phyloP scores from a whole-genome alignment of 1,284 basidiomycete species.

The Malassezia sympodialis region DNA sequence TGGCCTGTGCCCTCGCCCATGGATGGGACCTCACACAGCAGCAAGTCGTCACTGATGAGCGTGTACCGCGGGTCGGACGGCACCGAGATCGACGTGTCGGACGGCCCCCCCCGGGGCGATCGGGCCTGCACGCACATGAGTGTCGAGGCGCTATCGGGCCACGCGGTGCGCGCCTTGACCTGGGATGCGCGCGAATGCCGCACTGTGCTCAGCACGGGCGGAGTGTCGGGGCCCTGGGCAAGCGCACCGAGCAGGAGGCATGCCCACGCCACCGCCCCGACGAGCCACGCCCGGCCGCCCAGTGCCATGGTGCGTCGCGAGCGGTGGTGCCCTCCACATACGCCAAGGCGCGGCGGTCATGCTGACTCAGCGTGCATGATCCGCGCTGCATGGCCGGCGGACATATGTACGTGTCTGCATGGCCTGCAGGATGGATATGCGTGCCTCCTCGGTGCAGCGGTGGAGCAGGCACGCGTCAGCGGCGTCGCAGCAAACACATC shows the following conservation, averaged over 20 bases:
- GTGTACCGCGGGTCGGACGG: constrained; percentile 7
- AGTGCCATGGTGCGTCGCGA: neutral
- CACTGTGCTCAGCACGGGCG: neutral
- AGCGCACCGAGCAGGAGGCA: neutral
- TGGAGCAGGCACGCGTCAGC: no score
- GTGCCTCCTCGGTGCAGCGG: neutral
- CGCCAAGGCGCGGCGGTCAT: neutral
- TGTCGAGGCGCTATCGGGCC: neutral
- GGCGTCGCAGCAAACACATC: no score
- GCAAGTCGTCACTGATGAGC: constrained; percentile 9
- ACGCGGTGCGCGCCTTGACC: neutral
- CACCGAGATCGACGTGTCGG: neutral
- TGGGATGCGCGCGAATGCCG: neutral
- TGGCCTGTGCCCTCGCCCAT: neutral
- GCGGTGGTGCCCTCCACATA: neutral
- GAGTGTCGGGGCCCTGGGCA: neutral
- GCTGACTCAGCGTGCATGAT: neutral
- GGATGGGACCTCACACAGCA: constrained; percentile 14
- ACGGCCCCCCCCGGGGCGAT: neutral
- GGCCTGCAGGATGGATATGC: neutral
- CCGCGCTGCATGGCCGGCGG: neutral
- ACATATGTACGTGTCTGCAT: neutral
- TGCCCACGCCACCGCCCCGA: neutral
- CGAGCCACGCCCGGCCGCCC: neutral
- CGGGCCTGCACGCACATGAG: neutral